phyloP scores from a whole-genome alignment of 2,329 filamentous ascomycete species.

The Plectosphaerella sp. region DNA sequence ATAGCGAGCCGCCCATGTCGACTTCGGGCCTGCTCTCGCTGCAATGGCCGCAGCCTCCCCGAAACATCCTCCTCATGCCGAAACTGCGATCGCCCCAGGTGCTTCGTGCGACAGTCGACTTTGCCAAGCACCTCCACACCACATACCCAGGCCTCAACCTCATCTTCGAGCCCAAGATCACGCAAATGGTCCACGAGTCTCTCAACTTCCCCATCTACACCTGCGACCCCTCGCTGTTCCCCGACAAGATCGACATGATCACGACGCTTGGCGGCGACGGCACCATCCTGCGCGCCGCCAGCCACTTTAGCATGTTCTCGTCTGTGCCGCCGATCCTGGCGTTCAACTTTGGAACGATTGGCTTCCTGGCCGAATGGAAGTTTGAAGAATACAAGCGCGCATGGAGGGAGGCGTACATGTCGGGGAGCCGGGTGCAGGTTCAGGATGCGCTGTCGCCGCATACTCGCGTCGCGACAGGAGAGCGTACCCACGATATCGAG shows the following conservation, averaged over 20 bases:
- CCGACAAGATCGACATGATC: constrained; percentile 80
- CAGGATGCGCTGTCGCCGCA: constrained; percentile 36
- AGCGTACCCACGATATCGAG: constrained; percentile 17
- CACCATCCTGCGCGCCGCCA: constrained; percentile 81
- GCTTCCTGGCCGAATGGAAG: constrained; percentile 95
- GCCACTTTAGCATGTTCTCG: constrained; percentile 66
- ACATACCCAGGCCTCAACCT: constrained; percentile 80
- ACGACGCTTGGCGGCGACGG: constrained; percentile 91
- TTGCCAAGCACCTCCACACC: constrained; percentile 66
- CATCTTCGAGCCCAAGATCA: constrained; percentile 75
- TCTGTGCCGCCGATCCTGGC: constrained; percentile 87
- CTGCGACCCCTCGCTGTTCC: constrained; percentile 46
- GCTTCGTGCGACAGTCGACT: constrained; percentile 45
- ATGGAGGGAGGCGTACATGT: constrained; percentile 90
- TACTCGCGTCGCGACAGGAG: constrained; percentile 28
- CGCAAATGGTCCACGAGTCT: constrained; percentile 63
- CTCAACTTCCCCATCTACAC: constrained; percentile 73
- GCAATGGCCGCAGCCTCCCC: constrained; percentile 49
- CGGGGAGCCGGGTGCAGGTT: constrained; percentile 48
- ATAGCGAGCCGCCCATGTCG: constrained; percentile 53
- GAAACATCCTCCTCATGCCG: constrained; percentile 54
- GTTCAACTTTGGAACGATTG: constrained; percentile 95
- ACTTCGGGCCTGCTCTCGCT: constrained; percentile 45
- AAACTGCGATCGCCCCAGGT: constrained; percentile 54
- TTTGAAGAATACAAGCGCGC: constrained; percentile 90